Percentiles rank a stretch among this genome's conserved stretches.
phyloP scores from a whole-genome alignment of 192 early-diverging fungal genomes.

The Coemansia sp. region DNA sequence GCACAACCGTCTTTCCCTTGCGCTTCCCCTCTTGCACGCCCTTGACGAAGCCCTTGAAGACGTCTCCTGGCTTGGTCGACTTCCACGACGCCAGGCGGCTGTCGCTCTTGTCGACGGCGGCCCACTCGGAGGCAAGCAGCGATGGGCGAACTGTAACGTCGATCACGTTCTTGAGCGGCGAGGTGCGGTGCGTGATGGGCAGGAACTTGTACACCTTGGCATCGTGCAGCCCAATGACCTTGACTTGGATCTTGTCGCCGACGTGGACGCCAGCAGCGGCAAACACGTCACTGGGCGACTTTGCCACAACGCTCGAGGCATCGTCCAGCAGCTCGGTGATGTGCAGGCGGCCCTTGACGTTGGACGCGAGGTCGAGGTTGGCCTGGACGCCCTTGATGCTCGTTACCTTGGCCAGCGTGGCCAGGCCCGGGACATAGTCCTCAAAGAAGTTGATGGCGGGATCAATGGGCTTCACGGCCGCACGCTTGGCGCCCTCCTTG shows the following conservation, averaged over 20 bases:
- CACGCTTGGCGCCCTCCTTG: conserved; percentile 13
- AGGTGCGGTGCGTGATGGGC: conserved; percentile 63
- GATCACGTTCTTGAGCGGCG: conserved; percentile 57
- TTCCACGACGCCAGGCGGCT: conserved; percentile 24
- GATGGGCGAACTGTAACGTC: conserved; percentile 63
- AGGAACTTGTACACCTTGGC: conserved; percentile 67
- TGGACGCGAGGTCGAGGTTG: conserved; percentile 67
- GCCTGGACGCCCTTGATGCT: conserved; percentile 60
- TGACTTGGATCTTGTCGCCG: conserved; percentile 59
- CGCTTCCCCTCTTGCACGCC: conserved; percentile 19
- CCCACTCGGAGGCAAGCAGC: conserved; percentile 41
- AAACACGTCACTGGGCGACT: conserved; percentile 34
- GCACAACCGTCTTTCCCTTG: conserved; percentile 11
- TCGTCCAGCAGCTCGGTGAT: conserved; percentile 68
- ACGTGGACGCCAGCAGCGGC: conserved; percentile 24
- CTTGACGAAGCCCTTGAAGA: conserved; percentile 55
- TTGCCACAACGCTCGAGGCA: conserved; percentile 33
- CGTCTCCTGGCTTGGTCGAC: conserved; percentile 43
- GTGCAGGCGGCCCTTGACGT: conserved; percentile 77
- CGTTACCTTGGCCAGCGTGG: conserved; percentile 48
- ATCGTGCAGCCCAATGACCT: conserved; percentile 69
- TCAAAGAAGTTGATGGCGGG: conserved; percentile 49
- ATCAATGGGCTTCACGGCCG: conserved; percentile 51
- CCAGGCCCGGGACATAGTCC: conserved; percentile 53
- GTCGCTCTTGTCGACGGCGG: conserved; percentile 9